Evolutionary conservation across 2,329 filamentous ascomycete genomes (phyloP), one percentile per base, ranked within the genome.

Genomic region (Fusarium nurragi): DNA sequence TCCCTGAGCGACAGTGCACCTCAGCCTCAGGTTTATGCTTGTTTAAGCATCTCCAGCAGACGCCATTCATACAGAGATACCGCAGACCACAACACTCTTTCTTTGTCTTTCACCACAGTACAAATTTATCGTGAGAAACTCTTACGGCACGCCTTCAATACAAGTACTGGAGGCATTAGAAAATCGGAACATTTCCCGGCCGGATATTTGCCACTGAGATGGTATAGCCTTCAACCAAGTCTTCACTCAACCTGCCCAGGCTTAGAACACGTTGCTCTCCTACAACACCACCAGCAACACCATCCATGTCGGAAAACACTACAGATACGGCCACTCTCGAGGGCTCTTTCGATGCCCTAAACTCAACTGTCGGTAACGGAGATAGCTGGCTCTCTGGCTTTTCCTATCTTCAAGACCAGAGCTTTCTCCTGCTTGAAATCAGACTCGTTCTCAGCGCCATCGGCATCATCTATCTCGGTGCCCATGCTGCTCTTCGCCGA

Each of bases 401-500:
- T 48, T 64, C 69, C 11, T 71, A 68, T 34, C 47, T 79, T 9
- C 75, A 68, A 61, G 73, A 80, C 36, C 69, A 73, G 25, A 77
- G 80, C 54, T 77, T 82, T 54, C 70, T 86, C 34, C 44, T 80
- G 1, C 76, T 86, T 12, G 79, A 86, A 61, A 55, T 74, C 16
- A 81, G 81, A 63, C 79, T 87, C 41, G 75, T 86, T 54, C 73
- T 88, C 59, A 89, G 91, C 25, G 90, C 93, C 14, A 77, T 97
- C 16, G 88, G 91, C 63, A 92, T 93, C 50, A 97, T 97, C 73
- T 95, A 91, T 77, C 84, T 92, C 6, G 92, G 91, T 44, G 88
- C 93, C 10, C 91, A 97, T 76, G 92, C 91, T n/a, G 91, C 94
- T 2, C 85, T 98, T 19, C 89, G 90, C 14, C 86, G 93, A 18